Base-by-base conservation (phyloP, 192 early-diverging fungal species). In the Diversispora eburnea region DNA sequence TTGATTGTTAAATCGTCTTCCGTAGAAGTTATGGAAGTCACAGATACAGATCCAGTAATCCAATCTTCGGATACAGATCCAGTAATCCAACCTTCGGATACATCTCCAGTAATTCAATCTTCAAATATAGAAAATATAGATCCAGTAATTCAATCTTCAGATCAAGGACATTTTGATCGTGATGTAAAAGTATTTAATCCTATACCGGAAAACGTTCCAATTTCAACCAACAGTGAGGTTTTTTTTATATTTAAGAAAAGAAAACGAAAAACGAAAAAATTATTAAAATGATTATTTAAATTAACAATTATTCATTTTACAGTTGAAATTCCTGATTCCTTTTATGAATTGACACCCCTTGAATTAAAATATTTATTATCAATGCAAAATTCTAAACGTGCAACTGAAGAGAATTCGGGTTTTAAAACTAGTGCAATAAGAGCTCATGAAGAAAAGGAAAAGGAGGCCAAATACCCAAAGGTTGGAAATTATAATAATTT, bases 311-410 rank as follows among this genome's bases (percentile, higher is more conserved):
- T 13, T 45, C 13, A 22, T 52, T 60, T 10, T 48, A 51, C 72
- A 91, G 91, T 93, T 67, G 89, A 91, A 20, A 80, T 95, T 12
- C 95, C 95, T 2, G 93, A 93, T 41, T 90, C 93, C 22, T 97
- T 95, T 78, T 98, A 94, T 83, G 85, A 91, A 56, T 75, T 93
- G 8, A 79, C 86, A 0, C 52, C 88, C 5, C 78, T 84, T 62
- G 95, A 99, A 75, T 78, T 95, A 57, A 83, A 87, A 66, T 74
- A 85, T 25, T 69, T 95, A 25, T 78, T 93, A 67, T 79, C 84
- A 47, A 78, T 84, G 8, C 86, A 91, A 75, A 81, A 83, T 33
- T 74, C 77, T 8, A 76, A 77, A 25, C 85, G 87, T 9, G 77
- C 86, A 41, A 79, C 79, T 8, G 77, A 86, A 20, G 89, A 93